Evolutionary conservation across 768 basidiomycete genomes (phyloP), one percentile per base, ranked within the genome.

Genomic region (Rhodocollybia butyracea): DNA sequence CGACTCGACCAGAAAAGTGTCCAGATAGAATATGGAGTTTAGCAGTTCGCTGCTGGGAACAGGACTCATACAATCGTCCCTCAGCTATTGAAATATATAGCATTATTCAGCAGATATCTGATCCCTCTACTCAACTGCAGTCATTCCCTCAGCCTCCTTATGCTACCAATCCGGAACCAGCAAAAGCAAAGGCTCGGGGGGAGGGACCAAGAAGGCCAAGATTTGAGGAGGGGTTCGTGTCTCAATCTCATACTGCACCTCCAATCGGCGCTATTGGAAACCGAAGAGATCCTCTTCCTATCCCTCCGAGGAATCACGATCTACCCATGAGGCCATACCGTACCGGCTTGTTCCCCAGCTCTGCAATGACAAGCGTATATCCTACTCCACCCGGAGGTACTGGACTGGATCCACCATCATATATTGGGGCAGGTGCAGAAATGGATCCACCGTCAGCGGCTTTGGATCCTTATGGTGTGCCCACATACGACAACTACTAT

Each of bases 161-260:
- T n/a, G n/a, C n/a, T n/a, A n/a, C n/a, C n/a, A n/a, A n/a, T n/a
- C n/a, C n/a, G n/a, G n/a, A n/a, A n/a, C n/a, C n/a, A n/a, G n/a
- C n/a, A n/a, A n/a, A n/a, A n/a, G n/a, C n/a, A n/a, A n/a, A n/a
- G n/a, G n/a, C n/a, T n/a, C n/a, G n/a, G n/a, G n/a, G n/a, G n/a
- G n/a, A n/a, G n/a, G n/a, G n/a, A n/a, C n/a, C n/a, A n/a, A n/a
- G n/a, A n/a, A n/a, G n/a, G n/a, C n/a, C n/a, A n/a, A n/a, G n/a
- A n/a, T n/a, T n/a, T n/a, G n/a, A n/a, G n/a, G n/a, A n/a, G 15
- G 54, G 42, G n/a, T 22, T 41, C 7, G 27, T 31, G 41, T 45
- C 38, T 5, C 39, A 34, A 26, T 22, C 61, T 15, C 55, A 55
- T 0, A 32, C 57, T 12, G 19, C 52, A 27, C 56, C 64, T 45